Percentiles rank a stretch among this genome's conserved stretches.
These are phyloP conservation scores for Blastocladiella emersonii DNA, from an alignment of 371 early-diverging fungal genomes.

Conservation along the genomic window DNA sequence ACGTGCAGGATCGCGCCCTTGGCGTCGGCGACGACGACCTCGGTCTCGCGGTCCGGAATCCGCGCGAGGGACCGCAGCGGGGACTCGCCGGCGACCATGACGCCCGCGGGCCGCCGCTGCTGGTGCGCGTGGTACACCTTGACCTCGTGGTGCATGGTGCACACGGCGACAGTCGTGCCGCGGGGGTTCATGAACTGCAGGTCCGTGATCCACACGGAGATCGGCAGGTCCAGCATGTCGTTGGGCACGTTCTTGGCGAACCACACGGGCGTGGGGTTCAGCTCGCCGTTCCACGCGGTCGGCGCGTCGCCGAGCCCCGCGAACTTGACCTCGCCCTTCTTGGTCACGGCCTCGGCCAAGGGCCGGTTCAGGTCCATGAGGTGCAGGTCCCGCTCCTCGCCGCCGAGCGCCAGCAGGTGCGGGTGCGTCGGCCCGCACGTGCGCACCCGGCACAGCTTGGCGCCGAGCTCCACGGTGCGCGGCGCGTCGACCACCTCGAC, in stretches of 20 bases:
- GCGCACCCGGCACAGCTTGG: slow-evolving; percentile 49
- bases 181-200: slow-evolving; percentile 40
- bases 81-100: background rate
- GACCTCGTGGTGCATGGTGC: background rate
- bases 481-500: background rate
- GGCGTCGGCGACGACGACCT: background rate
- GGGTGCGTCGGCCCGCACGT: slow-evolving; percentile 41
- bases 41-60: background rate
- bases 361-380: slow-evolving; percentile 51
- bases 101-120: background rate
- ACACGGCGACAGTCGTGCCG: background rate
- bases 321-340: background rate
- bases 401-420: slow-evolving; percentile 65
- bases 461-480: slow-evolving; percentile 4
- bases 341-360: background rate
- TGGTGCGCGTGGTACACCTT: background rate
- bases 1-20: background rate
- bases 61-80: background rate
- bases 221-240: slow-evolving; percentile 63
- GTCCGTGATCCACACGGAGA: slow-evolving; percentile 79
- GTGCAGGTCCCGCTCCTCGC: slow-evolving; percentile 66
- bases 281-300: background rate
- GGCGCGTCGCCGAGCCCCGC: background rate
- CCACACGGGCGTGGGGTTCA: slow-evolving; percentile 26
- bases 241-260: slow-evolving; percentile 45